Percentiles rank a stretch among this genome's conserved stretches.
Evolutionary conservation across 768 basidiomycete species (phyloP).

Genomic region (Stropharia rugosoannulata): DNA sequence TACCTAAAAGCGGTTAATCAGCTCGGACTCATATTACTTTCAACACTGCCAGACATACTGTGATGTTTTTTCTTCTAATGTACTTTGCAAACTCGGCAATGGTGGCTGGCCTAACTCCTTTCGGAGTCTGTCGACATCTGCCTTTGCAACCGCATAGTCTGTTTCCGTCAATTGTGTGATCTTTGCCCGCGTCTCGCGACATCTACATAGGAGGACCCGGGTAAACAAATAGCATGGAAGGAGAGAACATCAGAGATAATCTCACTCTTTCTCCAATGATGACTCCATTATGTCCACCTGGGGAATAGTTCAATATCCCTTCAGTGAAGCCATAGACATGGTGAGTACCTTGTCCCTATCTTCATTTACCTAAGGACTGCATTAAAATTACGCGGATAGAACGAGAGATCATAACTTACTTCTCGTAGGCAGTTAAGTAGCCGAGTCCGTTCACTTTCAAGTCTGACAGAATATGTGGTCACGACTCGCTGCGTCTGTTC

Average conservation of each 20-base stretch:
- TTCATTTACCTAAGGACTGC: conserved; percentile 59
- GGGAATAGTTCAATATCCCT: conserved; percentile 3
- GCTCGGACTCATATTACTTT: conserved; percentile 4
- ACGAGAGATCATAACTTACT: conserved; percentile 36
- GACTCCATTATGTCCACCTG: conserved; percentile 69
- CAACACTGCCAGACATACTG: conserved; percentile 34
- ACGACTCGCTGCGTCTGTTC: neutral
- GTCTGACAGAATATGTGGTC: conserved; percentile 34
- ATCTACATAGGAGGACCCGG: conserved; percentile 37
- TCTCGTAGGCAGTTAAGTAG: conserved; percentile 68
- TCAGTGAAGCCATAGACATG: neutral
- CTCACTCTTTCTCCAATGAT: conserved; percentile 66
- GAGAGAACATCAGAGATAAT: conserved; percentile 17
- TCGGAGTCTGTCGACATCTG: conserved; percentile 74
- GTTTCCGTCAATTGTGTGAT: conserved; percentile 69
- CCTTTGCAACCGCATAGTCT: conserved; percentile 73
- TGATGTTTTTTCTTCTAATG: conserved; percentile 68
- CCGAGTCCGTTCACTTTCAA: conserved; percentile 75
- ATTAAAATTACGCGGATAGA: neutral
- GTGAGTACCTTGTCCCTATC: conserved; percentile 66
- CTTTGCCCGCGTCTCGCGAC: conserved; percentile 62
- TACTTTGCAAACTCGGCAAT: conserved; percentile 68
- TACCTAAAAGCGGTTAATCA: conserved; percentile 39
- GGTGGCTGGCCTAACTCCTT: conserved; percentile 76
- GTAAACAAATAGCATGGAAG: conserved; percentile 6